Percentiles rank a stretch among this genome's conserved stretches.
Conservation (phyloP, 2,329 filamentous ascomycete genomes). For the Aspergillus awamori region DNA sequence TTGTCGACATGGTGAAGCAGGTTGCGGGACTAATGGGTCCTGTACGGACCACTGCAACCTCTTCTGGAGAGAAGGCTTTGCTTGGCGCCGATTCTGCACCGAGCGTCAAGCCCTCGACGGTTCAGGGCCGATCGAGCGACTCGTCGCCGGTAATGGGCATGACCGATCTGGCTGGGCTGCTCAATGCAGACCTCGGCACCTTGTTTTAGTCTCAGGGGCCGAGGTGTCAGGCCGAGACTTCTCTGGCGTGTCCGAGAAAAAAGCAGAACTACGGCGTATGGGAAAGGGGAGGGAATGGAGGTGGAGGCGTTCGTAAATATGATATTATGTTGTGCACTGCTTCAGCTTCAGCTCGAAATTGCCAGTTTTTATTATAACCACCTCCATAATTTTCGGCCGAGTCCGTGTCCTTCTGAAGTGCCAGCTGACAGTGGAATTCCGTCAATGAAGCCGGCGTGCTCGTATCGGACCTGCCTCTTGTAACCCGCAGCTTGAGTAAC, state of each 20-base stretch:
- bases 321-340: background rate
- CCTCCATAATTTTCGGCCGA: background rate
- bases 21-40: conserved; percentile 38
- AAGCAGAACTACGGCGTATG: background rate
- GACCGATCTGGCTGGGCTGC: conserved; percentile 14
- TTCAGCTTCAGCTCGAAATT: background rate
- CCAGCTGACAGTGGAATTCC: background rate
- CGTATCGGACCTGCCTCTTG: background rate
- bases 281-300: too few relatives aligned
- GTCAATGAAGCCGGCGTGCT: background rate
- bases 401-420: background rate
- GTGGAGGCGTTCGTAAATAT: background rate
- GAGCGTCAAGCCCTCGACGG: background rate
- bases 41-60: conserved; percentile 10
- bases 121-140: conserved; percentile 1
- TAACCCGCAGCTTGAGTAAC: background rate
- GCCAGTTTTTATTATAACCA: background rate
- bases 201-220: conserved; percentile 25
- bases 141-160: conserved; percentile 12
- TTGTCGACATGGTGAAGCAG: conserved; percentile 39
- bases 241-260: background rate
- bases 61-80: background rate
- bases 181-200: conserved; percentile 33
- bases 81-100: background rate
- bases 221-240: background rate